These are phyloP conservation scores for Phragmites australis DNA, from an alignment of 176 grass and related monocot species.

Conservation along the genomic window DNA sequence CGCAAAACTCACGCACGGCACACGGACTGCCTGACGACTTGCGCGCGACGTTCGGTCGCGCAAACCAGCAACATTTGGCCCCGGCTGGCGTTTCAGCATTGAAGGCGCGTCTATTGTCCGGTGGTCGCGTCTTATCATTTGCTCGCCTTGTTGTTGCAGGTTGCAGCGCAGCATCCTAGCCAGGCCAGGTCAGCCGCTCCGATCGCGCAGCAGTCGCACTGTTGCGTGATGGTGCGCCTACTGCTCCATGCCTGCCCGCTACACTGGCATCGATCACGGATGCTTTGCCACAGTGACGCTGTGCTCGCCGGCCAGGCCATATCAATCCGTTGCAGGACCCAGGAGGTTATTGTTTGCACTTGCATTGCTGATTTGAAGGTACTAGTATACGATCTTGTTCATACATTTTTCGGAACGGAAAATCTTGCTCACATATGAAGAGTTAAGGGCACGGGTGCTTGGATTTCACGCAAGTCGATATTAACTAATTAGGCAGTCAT, in stretches of 20 bases:
- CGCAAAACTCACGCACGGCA: not conserved
- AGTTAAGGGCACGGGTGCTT: not conserved
- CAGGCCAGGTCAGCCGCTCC: too few relatives aligned
- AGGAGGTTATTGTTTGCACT: not conserved
- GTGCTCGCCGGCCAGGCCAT: not conserved
- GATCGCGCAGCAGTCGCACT: slow-evolving; percentile 13
- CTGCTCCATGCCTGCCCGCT: slow-evolving; percentile 7
- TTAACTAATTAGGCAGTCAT: not conserved
- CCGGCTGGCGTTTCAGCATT: not conserved
- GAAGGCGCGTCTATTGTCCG: not conserved
- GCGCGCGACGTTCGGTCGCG: not conserved
- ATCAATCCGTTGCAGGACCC: not conserved
- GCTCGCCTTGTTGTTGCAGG: slow-evolving; percentile 12
- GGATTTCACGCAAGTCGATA: not conserved
- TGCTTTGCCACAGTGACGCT: slow-evolving; percentile 10
- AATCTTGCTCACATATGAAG: not conserved
- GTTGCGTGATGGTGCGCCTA: slow-evolving; percentile 26
- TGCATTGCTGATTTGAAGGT: not conserved
- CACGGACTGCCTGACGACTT: not conserved
- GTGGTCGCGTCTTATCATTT: not conserved
- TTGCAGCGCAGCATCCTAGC: not conserved
- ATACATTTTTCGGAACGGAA: too few relatives aligned
- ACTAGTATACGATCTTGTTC: not conserved
- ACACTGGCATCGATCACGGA: not conserved
- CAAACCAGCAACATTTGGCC: not conserved